Evolutionary conservation across 495 filamentous ascomycete species (phyloP), one percentile per base, ranked within the genome.

Genomic region (Lentithecium fluviatile): DNA sequence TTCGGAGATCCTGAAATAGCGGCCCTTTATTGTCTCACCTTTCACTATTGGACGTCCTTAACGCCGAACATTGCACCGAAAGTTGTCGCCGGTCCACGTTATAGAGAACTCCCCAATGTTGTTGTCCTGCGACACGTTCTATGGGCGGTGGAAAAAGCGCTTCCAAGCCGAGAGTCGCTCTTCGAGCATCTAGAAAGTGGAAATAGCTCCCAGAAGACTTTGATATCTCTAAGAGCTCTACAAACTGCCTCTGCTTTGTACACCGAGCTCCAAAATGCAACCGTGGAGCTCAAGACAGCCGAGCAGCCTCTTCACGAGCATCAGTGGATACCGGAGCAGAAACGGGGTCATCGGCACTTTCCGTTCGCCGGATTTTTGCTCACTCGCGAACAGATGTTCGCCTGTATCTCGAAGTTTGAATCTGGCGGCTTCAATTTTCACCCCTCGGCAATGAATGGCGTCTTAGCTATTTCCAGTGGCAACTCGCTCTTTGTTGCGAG

Each of bases 331-430:
- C 40, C 40, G 3, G 19, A 15, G 6, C 5, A 43, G 4, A 4
- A 13, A 3, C 4, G 15, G 13, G 19, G 13, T 6, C 40, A 43
- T 43, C 40, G 40, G 5, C 40, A 43, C 15, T 20, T 3, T 13
- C 40, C 40, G 3, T 43, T 5, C 19, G 40, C 40, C 15, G 40
- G 40, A 5, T 43, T 43, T 15, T 15, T n/a, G 13, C 45, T 48
- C 11, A 8, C 3, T 17, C 10, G 49, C 2, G 49, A 52, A 25
- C 49, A 36, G 8, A 36, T 26, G n/a, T 52, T 52, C 34, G 23
- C 49, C 7, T 52, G 49, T 25, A 52, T 52, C 29, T 13, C 49
- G 6, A 32, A 52, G 8, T 36, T 52, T 34, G 49, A 52, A 26
- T 34, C 24, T n/a, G 49, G 29, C 2, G 20, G 12, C 25, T 52